A percentile compares a stretch with the other conserved stretches of the same genome.
phyloP scores from a whole-genome alignment of 2,329 filamentous ascomycete species.

The Fusarium ramigenum region DNA sequence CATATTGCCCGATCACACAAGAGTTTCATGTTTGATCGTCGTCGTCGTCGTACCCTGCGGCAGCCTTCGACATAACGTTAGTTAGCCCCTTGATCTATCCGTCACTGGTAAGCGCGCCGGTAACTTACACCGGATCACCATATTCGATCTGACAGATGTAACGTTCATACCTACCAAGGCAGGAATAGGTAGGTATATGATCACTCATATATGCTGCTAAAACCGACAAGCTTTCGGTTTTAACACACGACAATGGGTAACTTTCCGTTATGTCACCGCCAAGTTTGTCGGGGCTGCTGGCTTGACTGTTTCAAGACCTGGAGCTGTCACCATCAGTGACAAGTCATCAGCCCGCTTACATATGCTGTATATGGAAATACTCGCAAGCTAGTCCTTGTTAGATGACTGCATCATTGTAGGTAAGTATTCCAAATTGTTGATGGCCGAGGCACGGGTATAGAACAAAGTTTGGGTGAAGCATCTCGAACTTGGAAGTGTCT shows the following conservation, averaged over 20 bases:
- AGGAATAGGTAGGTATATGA: constrained; percentile 3
- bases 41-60: background rate
- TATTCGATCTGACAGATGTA: constrained; percentile 12
- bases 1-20: background rate
- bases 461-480: background rate
- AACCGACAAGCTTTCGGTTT: constrained; percentile 1
- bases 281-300: background rate
- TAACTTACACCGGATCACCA: constrained; percentile 14
- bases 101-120: constrained; percentile 10
- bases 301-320: background rate
- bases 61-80: constrained; percentile 14
- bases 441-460: background rate
- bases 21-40: constrained; percentile 15
- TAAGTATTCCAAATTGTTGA: background rate
- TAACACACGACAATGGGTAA: background rate
- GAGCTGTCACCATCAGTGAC: background rate
- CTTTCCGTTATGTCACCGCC: background rate
- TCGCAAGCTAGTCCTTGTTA: constrained; percentile 2
- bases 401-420: background rate
- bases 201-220: background rate
- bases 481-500: background rate
- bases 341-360: background rate
- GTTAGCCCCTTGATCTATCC: constrained; percentile 7
- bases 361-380: background rate
- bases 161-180: constrained; percentile 1